Evolutionary conservation across 306 rosid genomes (phyloP).

Genomic region (Quercus mongolica): DNA sequence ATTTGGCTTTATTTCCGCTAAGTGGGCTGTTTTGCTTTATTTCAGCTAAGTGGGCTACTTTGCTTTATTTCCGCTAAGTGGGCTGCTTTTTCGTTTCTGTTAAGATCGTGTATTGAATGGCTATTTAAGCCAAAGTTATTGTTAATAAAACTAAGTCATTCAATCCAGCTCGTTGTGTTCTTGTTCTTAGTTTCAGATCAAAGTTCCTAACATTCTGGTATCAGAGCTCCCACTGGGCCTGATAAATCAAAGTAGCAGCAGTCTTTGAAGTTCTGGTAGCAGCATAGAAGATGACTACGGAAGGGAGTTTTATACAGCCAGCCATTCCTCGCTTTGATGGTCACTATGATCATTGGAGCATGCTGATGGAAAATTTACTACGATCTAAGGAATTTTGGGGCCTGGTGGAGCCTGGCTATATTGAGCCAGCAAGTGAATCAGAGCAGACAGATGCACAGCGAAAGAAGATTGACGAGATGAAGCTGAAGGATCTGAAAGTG

Average conservation of each 20-base stretch:
- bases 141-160: constrained; percentile 9
- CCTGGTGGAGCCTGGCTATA: not conserved
- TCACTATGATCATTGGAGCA: constrained; percentile 17
- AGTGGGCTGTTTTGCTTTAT: too few relatives aligned
- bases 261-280: not conserved
- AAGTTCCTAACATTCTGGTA: not conserved
- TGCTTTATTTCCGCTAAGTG: not conserved
- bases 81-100: not conserved
- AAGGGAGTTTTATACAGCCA: constrained; percentile 3
- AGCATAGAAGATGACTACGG: constrained; percentile 2
- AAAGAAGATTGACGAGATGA: not conserved
- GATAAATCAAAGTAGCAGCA: not conserved
- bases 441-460: not conserved
- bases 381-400: constrained; percentile 6
- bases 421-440: constrained; percentile 10
- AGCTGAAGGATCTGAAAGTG: not conserved
- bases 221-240: not conserved
- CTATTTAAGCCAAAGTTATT: not conserved
- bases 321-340: constrained; percentile 13
- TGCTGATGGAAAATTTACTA: constrained; percentile 8
- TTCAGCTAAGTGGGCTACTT: not conserved
- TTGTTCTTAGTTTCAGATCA: constrained; percentile 2
- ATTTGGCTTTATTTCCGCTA: too few relatives aligned
- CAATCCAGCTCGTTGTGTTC: constrained; percentile 7
- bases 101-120: constrained; percentile 7